Conservation (phyloP, 495 filamentous ascomycete species). For the Hypoxylon intermedium region DNA sequence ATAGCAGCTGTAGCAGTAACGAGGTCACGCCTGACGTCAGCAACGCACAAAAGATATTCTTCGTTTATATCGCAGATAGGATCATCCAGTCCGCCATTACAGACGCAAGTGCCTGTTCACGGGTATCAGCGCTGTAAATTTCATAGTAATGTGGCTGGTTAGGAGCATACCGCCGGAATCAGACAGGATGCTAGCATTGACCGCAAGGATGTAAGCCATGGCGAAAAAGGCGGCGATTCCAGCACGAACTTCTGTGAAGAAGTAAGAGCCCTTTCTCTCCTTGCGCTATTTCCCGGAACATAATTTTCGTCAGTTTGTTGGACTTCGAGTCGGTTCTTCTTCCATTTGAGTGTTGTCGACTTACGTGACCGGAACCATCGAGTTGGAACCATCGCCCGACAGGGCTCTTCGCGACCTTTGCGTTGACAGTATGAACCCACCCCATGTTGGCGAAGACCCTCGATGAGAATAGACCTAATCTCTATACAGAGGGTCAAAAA, state of each 20-base stretch:
- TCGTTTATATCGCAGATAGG: constrained; percentile 61
- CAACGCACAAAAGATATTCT: constrained; percentile 61
- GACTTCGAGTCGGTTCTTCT: background rate
- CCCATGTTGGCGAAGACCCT: constrained; percentile 40
- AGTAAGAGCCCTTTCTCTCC: constrained; percentile 75
- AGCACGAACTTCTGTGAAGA: constrained; percentile 80
- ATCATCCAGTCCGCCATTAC: constrained; percentile 54
- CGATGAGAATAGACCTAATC: background rate
- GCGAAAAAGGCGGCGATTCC: constrained; percentile 85
- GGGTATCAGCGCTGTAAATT: constrained; percentile 5
- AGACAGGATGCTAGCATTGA: constrained; percentile 74
- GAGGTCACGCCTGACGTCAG: constrained; percentile 74
- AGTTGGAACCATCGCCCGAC: constrained; percentile 77
- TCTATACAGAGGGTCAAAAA: background rate
- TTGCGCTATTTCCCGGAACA: constrained; percentile 57
- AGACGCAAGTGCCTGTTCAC: constrained; percentile 72
- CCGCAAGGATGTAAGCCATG: constrained; percentile 79
- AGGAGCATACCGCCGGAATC: constrained; percentile 48
- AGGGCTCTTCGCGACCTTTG: constrained; percentile 60
- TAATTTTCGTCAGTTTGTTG: constrained; percentile 2
- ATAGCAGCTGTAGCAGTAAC: constrained; percentile 84
- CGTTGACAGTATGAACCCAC: constrained; percentile 62
- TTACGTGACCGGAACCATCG: constrained; percentile 76
- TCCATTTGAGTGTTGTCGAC: constrained; percentile 34
- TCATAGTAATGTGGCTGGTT: background rate